Conservation (phyloP, 768 basidiomycete genomes). For the Hortiboletus flavorubellus region DNA sequence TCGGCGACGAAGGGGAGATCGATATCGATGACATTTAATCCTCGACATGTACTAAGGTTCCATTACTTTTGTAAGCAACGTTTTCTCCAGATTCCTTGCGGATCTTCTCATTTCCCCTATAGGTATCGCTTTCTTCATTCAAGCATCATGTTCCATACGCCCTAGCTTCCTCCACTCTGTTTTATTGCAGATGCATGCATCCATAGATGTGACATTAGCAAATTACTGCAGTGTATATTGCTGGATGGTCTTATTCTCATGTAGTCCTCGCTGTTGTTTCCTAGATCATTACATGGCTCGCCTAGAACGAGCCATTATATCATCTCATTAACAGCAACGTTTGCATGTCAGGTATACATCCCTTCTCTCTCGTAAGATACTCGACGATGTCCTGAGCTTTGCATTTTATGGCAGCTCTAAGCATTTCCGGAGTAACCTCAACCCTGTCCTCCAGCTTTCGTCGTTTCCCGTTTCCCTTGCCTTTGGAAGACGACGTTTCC, state of each 20-base stretch:
- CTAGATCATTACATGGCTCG: background rate
- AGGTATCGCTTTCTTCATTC: conserved; percentile 14
- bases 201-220: conserved; percentile 27
- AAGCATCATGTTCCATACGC: conserved; percentile 8
- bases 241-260: conserved; percentile 12
- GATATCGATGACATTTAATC: conserved; percentile 86
- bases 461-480: conserved; percentile 38
- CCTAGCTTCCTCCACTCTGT: conserved; percentile 1
- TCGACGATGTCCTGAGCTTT: conserved; percentile 68
- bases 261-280: conserved; percentile 1
- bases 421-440: conserved; percentile 50
- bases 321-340: conserved; percentile 46
- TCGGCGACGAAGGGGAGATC: conserved; percentile 83
- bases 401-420: conserved; percentile 60
- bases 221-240: conserved; percentile 14
- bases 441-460: conserved; percentile 61
- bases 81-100: background rate
- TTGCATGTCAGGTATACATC: conserved; percentile 69
- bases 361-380: conserved; percentile 68
- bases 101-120: conserved; percentile 3
- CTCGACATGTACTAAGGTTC: conserved; percentile 7
- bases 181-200: conserved; percentile 14
- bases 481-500: conserved; percentile 21
- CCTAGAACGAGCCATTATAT: conserved; percentile 5
- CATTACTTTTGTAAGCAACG: conserved; percentile 16